Evolutionary conservation across 1,284 basidiomycete genomes (phyloP), one percentile per base, ranked within the genome.

Genomic region (Ceratobasidium theobromae): DNA sequence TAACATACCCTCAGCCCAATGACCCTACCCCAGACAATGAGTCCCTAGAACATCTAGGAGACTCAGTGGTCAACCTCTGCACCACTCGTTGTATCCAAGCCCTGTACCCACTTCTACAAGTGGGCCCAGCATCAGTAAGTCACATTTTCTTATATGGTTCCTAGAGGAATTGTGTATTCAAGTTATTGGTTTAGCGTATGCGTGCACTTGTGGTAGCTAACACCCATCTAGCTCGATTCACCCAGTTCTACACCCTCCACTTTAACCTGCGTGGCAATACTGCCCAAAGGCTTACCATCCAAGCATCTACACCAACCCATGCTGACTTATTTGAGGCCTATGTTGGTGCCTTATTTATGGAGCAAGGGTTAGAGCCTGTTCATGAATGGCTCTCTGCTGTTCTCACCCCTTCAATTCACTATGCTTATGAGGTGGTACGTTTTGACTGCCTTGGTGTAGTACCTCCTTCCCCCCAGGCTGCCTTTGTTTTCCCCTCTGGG

Each of bases 251-350:
- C 28, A 18, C 48, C 0, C 57, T 69, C 21, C 65, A 69, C 11
- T 41, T 53, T 16, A 18, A 62, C 12, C 45, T 69, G 21, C 33
- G 53, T 45, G 57, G 65, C 1, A 66, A 66, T 14, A n/a, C 41
- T 1, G 25, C 65, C 27, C 68, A 69, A 32, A 35, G 52, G 40
- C 45, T 69, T 30, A 57, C 65, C 21, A 49, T 69, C 0, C 55
- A 58, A 40, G 64, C 58, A 25, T 69, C 68, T 14, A 21, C 43
- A 12, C 51, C 51, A 1, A 60, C 67, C 23, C 65, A 69, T 43
- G 69, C 67, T 16, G 67, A 70, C 52, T 45, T 70, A 23, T 66
- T 70, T 55, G 69, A 70, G 64, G 60, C 69, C 21, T 70, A 70
- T 55, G 60, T 70, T 9, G 69, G 53, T 2, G 69, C 62, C 4